Percentiles rank a stretch among this genome's conserved stretches.
These are phyloP conservation scores for Neurospora sp. DNA, from an alignment of 495 filamentous ascomycete species.

Conservation along the genomic window DNA sequence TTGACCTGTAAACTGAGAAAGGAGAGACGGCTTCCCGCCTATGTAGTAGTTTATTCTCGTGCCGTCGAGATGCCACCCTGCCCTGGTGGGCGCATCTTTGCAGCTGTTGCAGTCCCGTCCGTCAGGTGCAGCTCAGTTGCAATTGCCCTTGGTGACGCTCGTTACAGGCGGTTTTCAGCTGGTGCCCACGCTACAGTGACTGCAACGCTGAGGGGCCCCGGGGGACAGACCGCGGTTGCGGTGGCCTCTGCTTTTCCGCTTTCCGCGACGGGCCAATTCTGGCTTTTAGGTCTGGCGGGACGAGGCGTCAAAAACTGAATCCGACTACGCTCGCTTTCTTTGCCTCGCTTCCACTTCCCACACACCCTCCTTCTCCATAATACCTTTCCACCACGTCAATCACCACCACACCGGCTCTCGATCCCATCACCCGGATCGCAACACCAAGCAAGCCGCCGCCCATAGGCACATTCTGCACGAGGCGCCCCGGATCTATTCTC, in stretches of 20 bases:
- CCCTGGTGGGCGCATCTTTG: not conserved
- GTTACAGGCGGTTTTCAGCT: not conserved
- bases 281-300: not conserved
- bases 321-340: slow-evolving; percentile 5
- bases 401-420: slow-evolving; percentile 15
- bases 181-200: not conserved
- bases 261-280: slow-evolving; percentile 20
- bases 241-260: slow-evolving; percentile 16
- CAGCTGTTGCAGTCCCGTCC: not conserved
- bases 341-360: slow-evolving; percentile 16
- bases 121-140: not conserved
- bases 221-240: not conserved
- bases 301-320: slow-evolving; percentile 25
- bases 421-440: slow-evolving; percentile 26
- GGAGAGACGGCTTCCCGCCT: not conserved
- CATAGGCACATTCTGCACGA: slow-evolving; percentile 1
- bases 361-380: slow-evolving; percentile 11
- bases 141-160: not conserved
- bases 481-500: slow-evolving; percentile 5
- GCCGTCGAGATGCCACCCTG: not conserved
- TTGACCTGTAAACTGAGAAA: not conserved
- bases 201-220: not conserved
- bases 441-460: slow-evolving; percentile 17
- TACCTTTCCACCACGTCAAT: slow-evolving; percentile 11
- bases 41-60: not conserved